A percentile compares a stretch with the other conserved stretches of the same genome.
Conservation (phyloP, 768 basidiomycete species). For the Ramaria sp. region DNA sequence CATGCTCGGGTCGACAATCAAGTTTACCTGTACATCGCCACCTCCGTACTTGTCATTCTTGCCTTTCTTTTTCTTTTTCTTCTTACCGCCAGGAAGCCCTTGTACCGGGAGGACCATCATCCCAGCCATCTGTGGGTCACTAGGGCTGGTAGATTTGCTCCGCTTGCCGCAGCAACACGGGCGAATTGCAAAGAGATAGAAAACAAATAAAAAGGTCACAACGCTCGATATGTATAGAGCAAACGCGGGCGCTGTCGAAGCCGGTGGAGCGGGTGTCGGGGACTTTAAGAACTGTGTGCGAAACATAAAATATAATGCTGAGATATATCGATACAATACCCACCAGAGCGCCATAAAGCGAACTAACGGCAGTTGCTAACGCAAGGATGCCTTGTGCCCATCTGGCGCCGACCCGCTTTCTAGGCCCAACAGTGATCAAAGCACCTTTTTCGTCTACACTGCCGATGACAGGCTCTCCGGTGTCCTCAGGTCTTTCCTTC, state of each 20-base stretch:
- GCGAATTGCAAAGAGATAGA: constrained; percentile 47
- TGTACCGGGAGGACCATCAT: constrained; percentile 60
- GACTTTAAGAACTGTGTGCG: constrained; percentile 43
- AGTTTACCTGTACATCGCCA: constrained; percentile 57
- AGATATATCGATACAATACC: constrained; percentile 16
- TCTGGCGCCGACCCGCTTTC: constrained; percentile 41
- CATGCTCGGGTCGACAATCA: constrained; percentile 58
- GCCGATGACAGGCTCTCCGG: constrained; percentile 43
- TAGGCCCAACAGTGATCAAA: constrained; percentile 54
- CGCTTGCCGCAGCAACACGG: constrained; percentile 43
- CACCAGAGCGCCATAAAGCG: constrained; percentile 55
- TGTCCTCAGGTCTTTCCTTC: constrained; percentile 28
- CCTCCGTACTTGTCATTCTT: constrained; percentile 18
- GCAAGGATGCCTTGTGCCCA: constrained; percentile 40
- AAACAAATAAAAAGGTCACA: constrained; percentile 37
- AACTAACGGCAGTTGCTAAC: constrained; percentile 39
- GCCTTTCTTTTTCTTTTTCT: constrained; percentile 32
- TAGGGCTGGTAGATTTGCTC: constrained; percentile 17
- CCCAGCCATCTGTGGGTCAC: constrained; percentile 22
- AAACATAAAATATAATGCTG: neutral
- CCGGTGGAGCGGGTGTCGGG: constrained; percentile 39
- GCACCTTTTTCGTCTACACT: constrained; percentile 47
- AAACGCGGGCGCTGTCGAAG: constrained; percentile 42
- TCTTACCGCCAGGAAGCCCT: constrained; percentile 29
- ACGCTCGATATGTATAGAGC: constrained; percentile 48